These are phyloP conservation scores for Phialocephala subalpina DNA, from an alignment of 2,329 filamentous ascomycete species.

Conservation along the genomic window DNA sequence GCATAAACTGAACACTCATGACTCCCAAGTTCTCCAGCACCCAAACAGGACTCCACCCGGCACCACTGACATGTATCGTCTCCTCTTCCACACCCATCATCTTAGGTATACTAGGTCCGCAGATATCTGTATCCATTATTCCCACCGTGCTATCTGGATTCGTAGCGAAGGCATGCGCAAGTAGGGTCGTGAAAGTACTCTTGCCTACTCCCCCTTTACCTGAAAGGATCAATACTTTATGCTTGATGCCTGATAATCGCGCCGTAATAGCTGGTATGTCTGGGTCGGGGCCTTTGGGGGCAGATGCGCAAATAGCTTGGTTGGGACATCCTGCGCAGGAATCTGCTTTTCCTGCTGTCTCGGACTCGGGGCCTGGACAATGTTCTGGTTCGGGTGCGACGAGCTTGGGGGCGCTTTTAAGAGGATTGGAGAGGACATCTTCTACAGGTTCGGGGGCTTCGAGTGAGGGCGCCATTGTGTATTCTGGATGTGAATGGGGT, in stretches of 20 bases:
- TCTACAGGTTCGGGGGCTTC: slow-evolving; percentile 73
- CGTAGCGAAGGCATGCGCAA: slow-evolving; percentile 87
- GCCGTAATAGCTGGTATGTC: slow-evolving; percentile 89
- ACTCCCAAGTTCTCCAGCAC: slow-evolving; percentile 92
- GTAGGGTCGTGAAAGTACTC: slow-evolving; percentile 88
- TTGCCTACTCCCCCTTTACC: slow-evolving; percentile 98
- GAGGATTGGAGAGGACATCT: slow-evolving; percentile 77
- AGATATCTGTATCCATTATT: slow-evolving; percentile 98
- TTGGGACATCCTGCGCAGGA: slow-evolving; percentile 96
- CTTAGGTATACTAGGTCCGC: slow-evolving; percentile 94
- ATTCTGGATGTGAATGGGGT: neutral
- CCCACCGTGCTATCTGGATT: slow-evolving; percentile 83
- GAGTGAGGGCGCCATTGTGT: slow-evolving; percentile 79
- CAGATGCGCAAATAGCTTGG: slow-evolving; percentile 91
- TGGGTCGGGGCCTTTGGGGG: slow-evolving; percentile 93
- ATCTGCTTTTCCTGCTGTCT: slow-evolving; percentile 74
- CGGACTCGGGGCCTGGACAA: slow-evolving; percentile 88
- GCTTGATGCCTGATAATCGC: slow-evolving; percentile 80
- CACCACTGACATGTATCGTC: slow-evolving; percentile 88
- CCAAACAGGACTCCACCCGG: slow-evolving; percentile 96
- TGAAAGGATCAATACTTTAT: slow-evolving; percentile 90
- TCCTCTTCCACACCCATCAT: slow-evolving; percentile 98
- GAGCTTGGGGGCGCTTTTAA: slow-evolving; percentile 82
- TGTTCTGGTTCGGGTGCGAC: slow-evolving; percentile 97
- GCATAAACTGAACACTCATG: slow-evolving; percentile 99